Base-by-base conservation (phyloP, 1,139 yeast species). In the Magnusiomyces sp. region DNA sequence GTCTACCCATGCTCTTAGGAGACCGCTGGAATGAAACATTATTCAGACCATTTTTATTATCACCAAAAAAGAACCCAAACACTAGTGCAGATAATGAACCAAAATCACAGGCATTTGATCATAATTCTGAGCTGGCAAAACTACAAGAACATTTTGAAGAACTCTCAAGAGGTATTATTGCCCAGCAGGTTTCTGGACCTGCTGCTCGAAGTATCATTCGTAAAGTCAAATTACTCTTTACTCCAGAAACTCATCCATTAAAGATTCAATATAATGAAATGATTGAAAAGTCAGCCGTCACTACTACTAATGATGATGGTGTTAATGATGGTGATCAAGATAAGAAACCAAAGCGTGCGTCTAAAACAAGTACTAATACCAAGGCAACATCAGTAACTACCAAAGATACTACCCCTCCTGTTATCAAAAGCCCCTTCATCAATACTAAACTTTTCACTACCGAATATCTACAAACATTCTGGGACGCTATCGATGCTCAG, bases 121-220 rank as follows among this genome's bases (percentile, higher is more conserved):
- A 37, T 10, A 27, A 17, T n/a, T 20, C 32, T n/a, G 5, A 23
- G 29, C 29, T 23, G 2, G 36, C 16, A 53, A 44, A 31, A 19
- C 16, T 44, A 9, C 45, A 44, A 14, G 7, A 10, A 2, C 57
- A 62, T 62, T 70, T 71, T 58, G 64, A 68, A 63, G 59, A 76
- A 68, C 62, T 79, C 6, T 71, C 72, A 0, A 66, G 74, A 46
- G 73, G 78, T 7, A 59, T 88, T 6, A 76, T 86, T 14, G 77
- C 86, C 0, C 96, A 89, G 66, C 96, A 89, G 62, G 82, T 89
- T 4, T 83, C 92, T 56, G 95, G 95, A 0, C 75, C 80, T 0
- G 94, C 96, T 0, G 96, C 96, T 0, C 66, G 62, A 11, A 73
- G 90, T 1, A 83, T 89, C 37, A 73, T 75, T 50, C 56, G 56